These are phyloP conservation scores for Vachellia collinsii DNA, from an alignment of 306 rosid genomes.

Conservation along the genomic window DNA sequence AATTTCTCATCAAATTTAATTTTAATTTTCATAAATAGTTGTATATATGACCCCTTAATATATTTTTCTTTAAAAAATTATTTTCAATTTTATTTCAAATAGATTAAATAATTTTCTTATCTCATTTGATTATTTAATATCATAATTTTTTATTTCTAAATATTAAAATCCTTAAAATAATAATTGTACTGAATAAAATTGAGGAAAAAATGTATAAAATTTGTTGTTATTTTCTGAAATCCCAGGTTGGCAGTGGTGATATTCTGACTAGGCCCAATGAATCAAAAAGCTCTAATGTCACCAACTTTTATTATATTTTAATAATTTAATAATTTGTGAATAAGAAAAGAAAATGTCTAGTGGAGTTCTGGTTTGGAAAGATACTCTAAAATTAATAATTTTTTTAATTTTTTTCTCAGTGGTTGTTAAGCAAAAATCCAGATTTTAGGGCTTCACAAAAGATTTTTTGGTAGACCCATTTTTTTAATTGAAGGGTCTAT, in stretches of 20 bases:
- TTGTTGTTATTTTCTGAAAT: constrained; percentile 40
- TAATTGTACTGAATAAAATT: not conserved
- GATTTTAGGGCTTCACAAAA: constrained; percentile 56
- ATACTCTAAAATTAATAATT: constrained; percentile 44
- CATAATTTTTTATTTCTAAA: not conserved
- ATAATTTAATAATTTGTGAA: constrained; percentile 34
- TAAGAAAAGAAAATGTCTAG: constrained; percentile 48
- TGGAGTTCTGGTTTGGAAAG: constrained; percentile 92
- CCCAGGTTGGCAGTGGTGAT: constrained; percentile 91
- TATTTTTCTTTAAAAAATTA: not conserved
- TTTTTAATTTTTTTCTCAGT: constrained; percentile 36
- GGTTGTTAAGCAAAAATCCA: constrained; percentile 71
- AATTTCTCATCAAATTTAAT: not conserved
- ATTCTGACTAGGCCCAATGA: constrained; percentile 89
- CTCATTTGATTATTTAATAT: not conserved
- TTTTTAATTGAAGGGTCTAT: constrained; percentile 54
- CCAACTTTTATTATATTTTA: constrained; percentile 39
- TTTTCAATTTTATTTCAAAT: not conserved
- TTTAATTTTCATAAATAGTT: not conserved
- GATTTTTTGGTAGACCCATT: constrained; percentile 49
- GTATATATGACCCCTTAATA: not conserved
- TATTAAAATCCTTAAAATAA: not conserved
- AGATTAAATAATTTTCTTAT: not conserved
- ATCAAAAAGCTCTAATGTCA: constrained; percentile 61
- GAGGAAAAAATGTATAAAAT: not conserved